Evolutionary conservation across 371 early-diverging fungal genomes (phyloP).

Genomic region (Rhizopus delemar): DNA sequence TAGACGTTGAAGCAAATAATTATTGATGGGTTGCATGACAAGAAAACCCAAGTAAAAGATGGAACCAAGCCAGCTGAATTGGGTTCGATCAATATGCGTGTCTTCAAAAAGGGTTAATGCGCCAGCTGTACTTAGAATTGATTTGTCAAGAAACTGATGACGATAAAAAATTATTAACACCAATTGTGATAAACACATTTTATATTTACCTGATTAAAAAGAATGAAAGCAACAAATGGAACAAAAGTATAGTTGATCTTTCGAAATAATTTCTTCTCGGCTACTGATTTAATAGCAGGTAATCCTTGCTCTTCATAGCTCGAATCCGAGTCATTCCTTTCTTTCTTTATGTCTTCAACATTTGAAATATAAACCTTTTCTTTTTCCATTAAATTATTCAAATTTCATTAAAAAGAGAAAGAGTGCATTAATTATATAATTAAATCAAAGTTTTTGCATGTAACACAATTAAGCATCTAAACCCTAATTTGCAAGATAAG

Average conservation of each 20-base stretch:
- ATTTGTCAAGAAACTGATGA: slow-evolving; percentile 39
- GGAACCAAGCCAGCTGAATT: slow-evolving; percentile 38
- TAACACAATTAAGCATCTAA: no score
- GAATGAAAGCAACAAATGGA: slow-evolving; percentile 13
- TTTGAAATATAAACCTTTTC: slow-evolving; percentile 69
- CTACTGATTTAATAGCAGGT: slow-evolving; percentile 6
- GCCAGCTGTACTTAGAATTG: slow-evolving; percentile 28
- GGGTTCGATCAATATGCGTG: slow-evolving; percentile 20
- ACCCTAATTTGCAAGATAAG: no score
- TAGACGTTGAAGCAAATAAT: slow-evolving; percentile 23
- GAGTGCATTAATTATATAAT: not conserved
- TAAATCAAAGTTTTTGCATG: no score
- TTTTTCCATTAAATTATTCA: no score
- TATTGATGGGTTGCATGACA: slow-evolving; percentile 31
- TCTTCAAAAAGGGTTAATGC: slow-evolving; percentile 31
- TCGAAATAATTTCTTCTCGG: slow-evolving; percentile 9
- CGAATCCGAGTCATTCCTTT: no score
- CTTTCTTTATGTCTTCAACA: no score
- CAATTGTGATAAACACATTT: not conserved
- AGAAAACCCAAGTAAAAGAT: slow-evolving; percentile 31
- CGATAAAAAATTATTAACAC: not conserved
- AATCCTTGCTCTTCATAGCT: no score
- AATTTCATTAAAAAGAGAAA: not conserved
- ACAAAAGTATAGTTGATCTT: slow-evolving; percentile 15
- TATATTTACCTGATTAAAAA: slow-evolving; percentile 15